phyloP scores from a whole-genome alignment of 768 basidiomycete species.

The Boletus eberwhitei region DNA sequence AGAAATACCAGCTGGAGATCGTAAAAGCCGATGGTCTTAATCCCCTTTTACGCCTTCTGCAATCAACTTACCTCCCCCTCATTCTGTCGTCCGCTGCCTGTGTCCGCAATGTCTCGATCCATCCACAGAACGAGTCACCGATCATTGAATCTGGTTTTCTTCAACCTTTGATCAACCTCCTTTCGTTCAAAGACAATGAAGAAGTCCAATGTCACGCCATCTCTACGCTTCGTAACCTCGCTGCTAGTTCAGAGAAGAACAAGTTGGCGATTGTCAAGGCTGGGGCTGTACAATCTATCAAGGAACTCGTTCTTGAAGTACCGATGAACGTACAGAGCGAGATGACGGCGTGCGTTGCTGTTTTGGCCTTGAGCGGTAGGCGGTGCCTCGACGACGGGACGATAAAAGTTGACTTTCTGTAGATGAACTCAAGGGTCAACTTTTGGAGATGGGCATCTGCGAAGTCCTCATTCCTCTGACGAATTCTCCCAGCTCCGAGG shows the following conservation, averaged over 20 bases:
- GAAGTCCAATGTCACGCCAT: slow-evolving; percentile 99
- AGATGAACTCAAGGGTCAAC: slow-evolving; percentile 96
- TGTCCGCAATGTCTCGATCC: slow-evolving; percentile 98
- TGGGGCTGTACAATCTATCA: slow-evolving; percentile 94
- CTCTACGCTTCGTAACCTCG: slow-evolving; percentile 92
- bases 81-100: slow-evolving; percentile 98
- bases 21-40: slow-evolving; percentile 93
- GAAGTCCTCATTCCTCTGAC: slow-evolving; percentile 97
- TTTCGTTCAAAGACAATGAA: slow-evolving; percentile 99
- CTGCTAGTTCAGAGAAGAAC: slow-evolving; percentile 97
- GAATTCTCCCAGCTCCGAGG: slow-evolving; percentile 93
- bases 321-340: slow-evolving; percentile 98
- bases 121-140: slow-evolving; percentile 96
- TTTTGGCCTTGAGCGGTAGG: slow-evolving; percentile 90
- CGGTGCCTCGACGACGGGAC: not conserved
- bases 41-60: slow-evolving; percentile 88
- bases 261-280: slow-evolving; percentile 98
- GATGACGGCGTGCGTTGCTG: slow-evolving; percentile 99
- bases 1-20: slow-evolving; percentile 98
- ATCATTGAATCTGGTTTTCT: slow-evolving; percentile 99
- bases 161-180: slow-evolving; percentile 89
- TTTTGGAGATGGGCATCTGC: slow-evolving; percentile 97
- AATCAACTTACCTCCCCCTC: slow-evolving; percentile 95
- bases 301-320: slow-evolving; percentile 91
- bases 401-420: slow-evolving; percentile 7